These are phyloP conservation scores for Cichorium intybus DNA, from an alignment of 140 eudicot species.

Conservation along the genomic window DNA sequence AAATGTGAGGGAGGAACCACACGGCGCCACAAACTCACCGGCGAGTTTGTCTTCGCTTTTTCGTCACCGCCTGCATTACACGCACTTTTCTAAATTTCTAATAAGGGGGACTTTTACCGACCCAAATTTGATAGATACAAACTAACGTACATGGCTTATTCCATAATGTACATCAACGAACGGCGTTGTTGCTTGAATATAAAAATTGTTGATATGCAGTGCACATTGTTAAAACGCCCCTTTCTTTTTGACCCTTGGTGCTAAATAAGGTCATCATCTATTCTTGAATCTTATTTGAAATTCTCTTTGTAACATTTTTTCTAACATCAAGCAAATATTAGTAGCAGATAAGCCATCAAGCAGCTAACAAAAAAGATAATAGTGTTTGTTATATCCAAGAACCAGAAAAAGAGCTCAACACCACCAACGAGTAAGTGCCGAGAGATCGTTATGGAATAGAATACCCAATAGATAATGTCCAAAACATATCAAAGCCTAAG, in stretches of 20 bases:
- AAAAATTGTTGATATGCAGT: neutral
- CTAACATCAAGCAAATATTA: no score
- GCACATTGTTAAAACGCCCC: neutral
- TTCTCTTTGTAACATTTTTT: no score
- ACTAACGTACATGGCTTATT: neutral
- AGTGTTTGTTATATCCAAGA: no score
- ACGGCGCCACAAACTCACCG: conserved; percentile 44
- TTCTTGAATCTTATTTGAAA: no score
- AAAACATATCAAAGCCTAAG: no score
- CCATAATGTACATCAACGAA: neutral
- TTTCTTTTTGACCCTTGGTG: conserved; percentile 5
- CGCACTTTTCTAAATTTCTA: conserved; percentile 11
- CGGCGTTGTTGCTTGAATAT: neutral
- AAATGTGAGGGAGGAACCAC: conserved; percentile 19
- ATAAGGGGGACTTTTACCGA: neutral
- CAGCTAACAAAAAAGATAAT: no score
- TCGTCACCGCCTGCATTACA: conserved; percentile 27
- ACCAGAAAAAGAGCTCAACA: no score
- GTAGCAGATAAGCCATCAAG: no score
- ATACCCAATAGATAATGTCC: no score
- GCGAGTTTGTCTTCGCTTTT: conserved; percentile 33
- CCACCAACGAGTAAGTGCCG: no score
- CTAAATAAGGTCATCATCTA: no score
- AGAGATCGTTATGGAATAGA: no score
- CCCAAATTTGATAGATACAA: neutral